Conservation (phyloP, 306 rosid genomes). For the Prunus mira region DNA sequence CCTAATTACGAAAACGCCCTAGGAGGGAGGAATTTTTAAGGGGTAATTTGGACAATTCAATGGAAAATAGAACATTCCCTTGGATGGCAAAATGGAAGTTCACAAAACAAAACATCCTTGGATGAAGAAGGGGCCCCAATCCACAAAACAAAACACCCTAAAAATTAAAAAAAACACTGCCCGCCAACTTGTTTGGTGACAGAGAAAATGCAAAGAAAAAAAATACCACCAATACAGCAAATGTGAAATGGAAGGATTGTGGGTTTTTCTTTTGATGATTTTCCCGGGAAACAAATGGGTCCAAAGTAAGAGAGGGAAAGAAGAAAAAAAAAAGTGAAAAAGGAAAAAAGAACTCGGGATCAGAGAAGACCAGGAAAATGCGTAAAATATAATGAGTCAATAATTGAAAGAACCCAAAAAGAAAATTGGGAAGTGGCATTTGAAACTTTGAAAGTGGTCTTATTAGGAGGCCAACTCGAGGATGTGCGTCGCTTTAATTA, state of each 20-base stretch:
- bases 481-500: background rate
- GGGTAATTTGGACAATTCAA: slow-evolving; percentile 13
- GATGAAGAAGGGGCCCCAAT: background rate
- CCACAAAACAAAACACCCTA: background rate
- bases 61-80: slow-evolving; percentile 9
- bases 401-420: slow-evolving; percentile 46
- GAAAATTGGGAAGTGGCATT: slow-evolving; percentile 30
- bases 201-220: background rate
- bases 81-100: too few species aligned
- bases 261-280: background rate
- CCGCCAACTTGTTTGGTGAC: background rate
- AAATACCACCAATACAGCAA: background rate
- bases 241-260: background rate
- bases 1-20: slow-evolving; percentile 8
- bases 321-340: slow-evolving; percentile 28
- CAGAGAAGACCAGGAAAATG: slow-evolving; percentile 55
- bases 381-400: slow-evolving; percentile 34
- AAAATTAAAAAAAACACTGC: background rate
- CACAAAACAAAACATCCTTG: background rate
- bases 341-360: slow-evolving; percentile 65
- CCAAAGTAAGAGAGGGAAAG: slow-evolving; percentile 42
- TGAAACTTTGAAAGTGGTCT: slow-evolving; percentile 34
- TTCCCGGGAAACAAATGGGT: slow-evolving; percentile 47
- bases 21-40: background rate
- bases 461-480: background rate